phyloP scores from a whole-genome alignment of 106 monocot genomes.

The Chionographis japonica region DNA sequence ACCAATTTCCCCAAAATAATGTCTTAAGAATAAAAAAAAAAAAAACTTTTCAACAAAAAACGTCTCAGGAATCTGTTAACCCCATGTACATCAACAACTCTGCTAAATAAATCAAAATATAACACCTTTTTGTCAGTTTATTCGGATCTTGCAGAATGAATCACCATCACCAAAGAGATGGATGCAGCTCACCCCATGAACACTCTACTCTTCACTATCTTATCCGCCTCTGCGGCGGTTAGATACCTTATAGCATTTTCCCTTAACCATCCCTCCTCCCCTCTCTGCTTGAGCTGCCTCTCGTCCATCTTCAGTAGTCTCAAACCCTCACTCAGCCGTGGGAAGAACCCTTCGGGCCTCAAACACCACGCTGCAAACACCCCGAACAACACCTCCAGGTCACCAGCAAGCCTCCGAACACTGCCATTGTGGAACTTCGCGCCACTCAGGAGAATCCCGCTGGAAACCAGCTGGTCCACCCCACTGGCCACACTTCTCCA shows the following conservation, averaged over 20 bases:
- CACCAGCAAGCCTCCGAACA: conserved; percentile 51
- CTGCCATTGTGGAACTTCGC: conserved; percentile 60
- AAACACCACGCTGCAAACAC: conserved; percentile 80
- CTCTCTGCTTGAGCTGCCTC: conserved; percentile 27
- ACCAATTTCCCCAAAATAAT: too few relatives aligned
- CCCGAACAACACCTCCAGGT: conserved; percentile 59
- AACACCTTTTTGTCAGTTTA: too few relatives aligned
- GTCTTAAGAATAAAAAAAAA: too few relatives aligned
- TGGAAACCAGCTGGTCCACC: conserved; percentile 57
- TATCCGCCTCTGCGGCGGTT: conserved; percentile 60
- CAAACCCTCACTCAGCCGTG: conserved; percentile 49
- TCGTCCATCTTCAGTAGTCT: conserved; percentile 62
- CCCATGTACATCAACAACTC: too few relatives aligned
- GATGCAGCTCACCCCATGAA: conserved; percentile 21
- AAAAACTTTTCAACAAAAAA: too few relatives aligned
- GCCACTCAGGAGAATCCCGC: conserved; percentile 37
- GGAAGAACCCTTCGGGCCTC: conserved; percentile 88
- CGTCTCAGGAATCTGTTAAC: too few relatives aligned
- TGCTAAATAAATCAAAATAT: too few relatives aligned
- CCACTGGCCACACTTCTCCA: conserved; percentile 78
- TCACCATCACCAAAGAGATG: too few relatives aligned
- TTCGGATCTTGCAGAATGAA: too few relatives aligned
- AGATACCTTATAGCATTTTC: conserved; percentile 58
- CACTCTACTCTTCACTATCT: conserved; percentile 58
- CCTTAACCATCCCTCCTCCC: conserved; percentile 53